phyloP scores from a whole-genome alignment of 2,329 filamentous ascomycete genomes.

The Colletotrichum tanaceti region DNA sequence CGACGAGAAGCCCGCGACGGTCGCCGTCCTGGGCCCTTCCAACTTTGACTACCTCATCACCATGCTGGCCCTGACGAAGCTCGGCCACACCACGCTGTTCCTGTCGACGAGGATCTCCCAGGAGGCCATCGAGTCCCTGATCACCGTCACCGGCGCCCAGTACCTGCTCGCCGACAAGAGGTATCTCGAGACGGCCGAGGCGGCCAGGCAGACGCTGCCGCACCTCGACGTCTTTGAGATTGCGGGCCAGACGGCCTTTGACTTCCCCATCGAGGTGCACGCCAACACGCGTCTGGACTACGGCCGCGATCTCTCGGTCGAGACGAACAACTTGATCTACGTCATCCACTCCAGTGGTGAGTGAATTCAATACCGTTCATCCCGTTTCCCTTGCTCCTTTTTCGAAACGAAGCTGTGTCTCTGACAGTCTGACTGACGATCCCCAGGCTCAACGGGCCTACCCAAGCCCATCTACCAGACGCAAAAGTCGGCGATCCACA shows the following conservation, averaged over 20 bases:
- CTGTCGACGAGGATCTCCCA: conserved; percentile 51
- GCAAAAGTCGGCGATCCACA: conserved; percentile 62
- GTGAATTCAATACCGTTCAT: no score
- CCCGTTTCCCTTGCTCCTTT: no score
- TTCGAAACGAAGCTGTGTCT: conserved; percentile 43
- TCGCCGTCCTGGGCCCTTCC: conserved; percentile 64
- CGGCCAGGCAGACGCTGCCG: conserved; percentile 40
- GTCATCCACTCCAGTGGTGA: conserved; percentile 52
- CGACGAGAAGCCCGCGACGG: conserved; percentile 48
- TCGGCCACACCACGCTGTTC: conserved; percentile 63
- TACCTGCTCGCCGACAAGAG: conserved; percentile 45
- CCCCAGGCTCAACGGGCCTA: conserved; percentile 66
- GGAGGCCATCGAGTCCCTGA: conserved; percentile 48
- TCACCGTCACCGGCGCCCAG: conserved; percentile 45
- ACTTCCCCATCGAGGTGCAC: conserved; percentile 48
- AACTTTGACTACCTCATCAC: conserved; percentile 67
- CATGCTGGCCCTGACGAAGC: conserved; percentile 63
- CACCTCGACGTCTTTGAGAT: conserved; percentile 46
- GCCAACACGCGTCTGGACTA: conserved; percentile 47
- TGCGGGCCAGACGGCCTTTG: conserved; percentile 44
- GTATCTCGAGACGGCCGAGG: conserved; percentile 42
- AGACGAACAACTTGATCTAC: conserved; percentile 44
- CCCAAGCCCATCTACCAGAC: conserved; percentile 73
- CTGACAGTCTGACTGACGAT: not conserved
- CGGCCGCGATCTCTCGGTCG: conserved; percentile 47